Conservation (phyloP, 2,329 filamentous ascomycete species). For the Pyricularia pennisetigena region DNA sequence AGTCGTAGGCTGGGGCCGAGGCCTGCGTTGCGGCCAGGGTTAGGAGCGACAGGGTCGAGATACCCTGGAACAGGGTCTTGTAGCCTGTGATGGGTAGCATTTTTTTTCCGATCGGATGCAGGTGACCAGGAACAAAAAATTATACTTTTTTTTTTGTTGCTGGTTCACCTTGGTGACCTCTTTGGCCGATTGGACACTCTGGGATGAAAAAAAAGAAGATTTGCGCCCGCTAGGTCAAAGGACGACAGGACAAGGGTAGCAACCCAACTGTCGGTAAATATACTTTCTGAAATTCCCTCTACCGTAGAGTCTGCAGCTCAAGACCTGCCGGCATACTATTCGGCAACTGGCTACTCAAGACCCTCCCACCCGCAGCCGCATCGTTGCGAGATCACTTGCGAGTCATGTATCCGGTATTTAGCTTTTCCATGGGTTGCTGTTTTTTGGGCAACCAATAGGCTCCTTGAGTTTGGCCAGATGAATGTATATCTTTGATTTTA, state of each 20-base stretch:
- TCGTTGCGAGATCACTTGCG: not conserved
- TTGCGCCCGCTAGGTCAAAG: too few species aligned
- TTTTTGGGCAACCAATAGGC: not conserved
- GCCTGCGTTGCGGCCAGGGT: not conserved
- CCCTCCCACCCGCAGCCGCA: not conserved
- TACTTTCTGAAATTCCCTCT: not conserved
- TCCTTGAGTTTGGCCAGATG: not conserved
- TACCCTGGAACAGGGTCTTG: not conserved
- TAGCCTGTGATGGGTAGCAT: not conserved
- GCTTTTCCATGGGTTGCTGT: not conserved
- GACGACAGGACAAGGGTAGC: not conserved
- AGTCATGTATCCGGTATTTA: not conserved
- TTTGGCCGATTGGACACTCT: too few species aligned
- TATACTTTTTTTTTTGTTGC: too few species aligned
- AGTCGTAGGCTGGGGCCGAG: slow-evolving; percentile 31
- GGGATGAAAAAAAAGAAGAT: too few species aligned
- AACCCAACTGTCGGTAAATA: not conserved
- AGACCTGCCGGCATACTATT: not conserved
- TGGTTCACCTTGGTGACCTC: too few species aligned
- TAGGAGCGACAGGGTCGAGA: not conserved
- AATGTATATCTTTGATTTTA: not conserved
- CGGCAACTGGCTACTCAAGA: not conserved
- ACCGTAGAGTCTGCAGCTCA: not conserved
- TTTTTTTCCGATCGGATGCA: not conserved
- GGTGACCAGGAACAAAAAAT: too few species aligned